Base-by-base conservation (phyloP, 192 early-diverging fungal genomes). In the Podila clonocystis region DNA sequence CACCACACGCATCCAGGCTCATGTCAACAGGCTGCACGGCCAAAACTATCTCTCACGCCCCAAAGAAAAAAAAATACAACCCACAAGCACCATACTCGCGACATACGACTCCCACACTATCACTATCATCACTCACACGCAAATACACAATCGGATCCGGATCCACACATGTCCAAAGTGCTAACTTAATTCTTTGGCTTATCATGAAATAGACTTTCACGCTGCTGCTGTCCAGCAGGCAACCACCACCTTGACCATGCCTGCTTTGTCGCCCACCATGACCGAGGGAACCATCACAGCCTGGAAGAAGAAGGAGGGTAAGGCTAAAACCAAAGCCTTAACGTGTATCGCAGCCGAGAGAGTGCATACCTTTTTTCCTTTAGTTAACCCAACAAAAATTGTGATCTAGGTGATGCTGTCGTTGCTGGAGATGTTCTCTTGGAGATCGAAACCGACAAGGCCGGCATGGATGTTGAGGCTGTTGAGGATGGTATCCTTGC, bases 381-480 rank as follows among this genome's bases (percentile, higher is more conserved):
- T 45, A 9, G 34, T 9, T 45, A 45, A 45, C 41, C 41, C 41
- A 45, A 45, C 41, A 45, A 45, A 45, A 55, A 55, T 55, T 55
- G 3, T 55, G 22, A 55, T 55, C 24, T 55, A 77, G 97, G 97
- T 30, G 96, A 99, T 82, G 83, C 86, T 77, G 91, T 99, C 73
- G 76, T 82, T 70, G 93, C 95, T 31, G 97, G 97, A 60, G 97
- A 99, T 82, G 93, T 97, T 34, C 85, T 99, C 22, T 89, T 97
- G 26, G 97, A 97, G 86, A 93, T 99, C 63, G 96, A 98, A 82
- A 98, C 97, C 11, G 97, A 99, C 83, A 99, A 99, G 89, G 97
- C 97, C 45, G 94, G 96, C 85, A 99, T 99, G 93, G 97, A 99
- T 83, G 95, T 99, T 70, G 97, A 99, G 78, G 97, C 94, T 82